These are phyloP conservation scores for Gossypium davidsonii DNA, from an alignment of 441 rosid species.

Conservation along the genomic window DNA sequence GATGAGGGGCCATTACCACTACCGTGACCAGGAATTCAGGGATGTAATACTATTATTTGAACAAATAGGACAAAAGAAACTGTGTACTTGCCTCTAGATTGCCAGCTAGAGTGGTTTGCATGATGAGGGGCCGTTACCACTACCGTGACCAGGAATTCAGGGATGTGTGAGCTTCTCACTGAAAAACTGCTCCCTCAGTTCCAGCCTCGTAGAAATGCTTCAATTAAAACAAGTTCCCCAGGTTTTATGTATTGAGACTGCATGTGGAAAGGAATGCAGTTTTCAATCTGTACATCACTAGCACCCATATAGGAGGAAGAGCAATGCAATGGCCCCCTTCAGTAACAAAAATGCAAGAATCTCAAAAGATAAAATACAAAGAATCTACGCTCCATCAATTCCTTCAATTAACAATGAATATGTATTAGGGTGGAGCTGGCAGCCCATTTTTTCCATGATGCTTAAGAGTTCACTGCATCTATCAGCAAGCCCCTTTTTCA, in stretches of 20 bases:
- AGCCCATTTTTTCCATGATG: slow-evolving; percentile 54
- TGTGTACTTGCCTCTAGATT: slow-evolving; percentile 18
- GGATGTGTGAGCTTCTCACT: not conserved
- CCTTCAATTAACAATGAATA: slow-evolving; percentile 53
- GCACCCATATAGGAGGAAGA: not conserved
- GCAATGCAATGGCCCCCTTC: not conserved
- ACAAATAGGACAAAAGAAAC: not conserved
- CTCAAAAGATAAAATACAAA: not conserved
- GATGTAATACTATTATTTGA: not conserved
- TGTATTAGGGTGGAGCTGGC: slow-evolving; percentile 51
- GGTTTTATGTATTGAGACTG: not conserved
- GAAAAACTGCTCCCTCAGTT: slow-evolving; percentile 5
- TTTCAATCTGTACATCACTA: not conserved
- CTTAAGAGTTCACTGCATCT: slow-evolving; percentile 50
- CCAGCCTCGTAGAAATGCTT: slow-evolving; percentile 3
- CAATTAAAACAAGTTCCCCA: not conserved
- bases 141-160: not conserved
- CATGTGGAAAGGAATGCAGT: not conserved
- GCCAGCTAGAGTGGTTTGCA: not conserved
- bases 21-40: not conserved
- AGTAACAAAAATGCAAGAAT: not conserved
- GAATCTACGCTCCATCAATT: slow-evolving; percentile 34
- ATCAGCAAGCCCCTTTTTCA: slow-evolving; percentile 44
- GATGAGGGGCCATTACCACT: not conserved
- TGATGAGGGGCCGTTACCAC: not conserved